Evolutionary conservation across 352 stramenopile genomes (phyloP), one percentile per base, ranked within the genome.

Genomic region (Pythium pyrilobum): DNA sequence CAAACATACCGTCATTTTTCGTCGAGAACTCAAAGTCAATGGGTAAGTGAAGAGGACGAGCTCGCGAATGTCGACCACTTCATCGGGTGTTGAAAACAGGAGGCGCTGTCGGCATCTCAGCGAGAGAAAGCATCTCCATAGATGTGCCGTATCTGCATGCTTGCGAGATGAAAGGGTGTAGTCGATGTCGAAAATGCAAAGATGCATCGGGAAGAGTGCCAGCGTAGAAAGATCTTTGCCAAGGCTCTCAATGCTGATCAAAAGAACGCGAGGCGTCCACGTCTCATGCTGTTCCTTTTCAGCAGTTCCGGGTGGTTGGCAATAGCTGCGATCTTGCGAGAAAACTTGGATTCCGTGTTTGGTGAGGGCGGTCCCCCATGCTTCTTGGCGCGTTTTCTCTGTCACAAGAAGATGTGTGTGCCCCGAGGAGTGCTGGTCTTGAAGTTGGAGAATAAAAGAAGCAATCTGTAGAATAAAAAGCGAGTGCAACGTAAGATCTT

Each of bases 21-120:
- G 74, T 10, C 81, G 77, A 48, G 81, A 86, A 12, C 68, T 70
- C 42, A 95, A 84, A 10, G 89, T 43, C 8, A 65, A 74, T 46
- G 84, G 81, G 18, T 81, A 59, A 10, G 84, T 42, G 54, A 90
- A 91, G n/a, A 91, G 77, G 3, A 89, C 52, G 11, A 91, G 40
- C 34, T 38, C 47, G 27, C 58, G 58, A 20, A 57, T 37, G 23
- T 66, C 52, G 5, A 61, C 18, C 1, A 15, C 24, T 10, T 34
- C n/a, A n/a, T n/a, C 25, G 18, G 62, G 29, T n/a, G 65, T 52
- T 32, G 59, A 73, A 13, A 93, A 38, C 11, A 93, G 24, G 33
- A 89, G 40, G 11, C 81, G 72, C 55, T 91, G 82, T 11, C 80
- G 82, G 53, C 78, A 85, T 44, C 66, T 71, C 21, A 90, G 54